Percentiles rank a stretch among this genome's conserved stretches.
These are phyloP conservation scores for Xylariaceae sp. DNA, from an alignment of 2,329 filamentous ascomycete genomes.

Conservation along the genomic window DNA sequence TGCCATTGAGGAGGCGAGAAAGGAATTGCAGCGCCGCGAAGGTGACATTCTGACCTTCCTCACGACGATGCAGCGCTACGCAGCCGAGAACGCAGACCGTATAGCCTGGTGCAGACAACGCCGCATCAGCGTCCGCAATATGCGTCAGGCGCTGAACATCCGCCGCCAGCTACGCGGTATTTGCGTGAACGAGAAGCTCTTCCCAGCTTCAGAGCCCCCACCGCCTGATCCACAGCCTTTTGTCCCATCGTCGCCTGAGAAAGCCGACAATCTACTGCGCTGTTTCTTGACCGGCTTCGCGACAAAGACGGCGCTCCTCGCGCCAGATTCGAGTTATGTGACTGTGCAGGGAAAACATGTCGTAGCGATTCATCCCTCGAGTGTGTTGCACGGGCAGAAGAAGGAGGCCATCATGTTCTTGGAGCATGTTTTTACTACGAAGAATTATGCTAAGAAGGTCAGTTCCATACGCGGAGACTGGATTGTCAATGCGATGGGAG, in stretches of 20 bases:
- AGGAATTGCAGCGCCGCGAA: conserved; percentile 57
- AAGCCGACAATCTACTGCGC: conserved; percentile 51
- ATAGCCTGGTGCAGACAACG: conserved; percentile 55
- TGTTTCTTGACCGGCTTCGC: conserved; percentile 62
- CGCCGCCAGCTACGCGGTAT: conserved; percentile 57
- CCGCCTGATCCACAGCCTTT: conserved; percentile 54
- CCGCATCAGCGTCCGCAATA: conserved; percentile 55
- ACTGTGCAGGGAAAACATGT: conserved; percentile 57
- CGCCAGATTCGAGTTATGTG: conserved; percentile 57
- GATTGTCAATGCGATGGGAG: conserved; percentile 46
- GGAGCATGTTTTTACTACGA: conserved; percentile 62
- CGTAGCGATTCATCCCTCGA: conserved; percentile 60
- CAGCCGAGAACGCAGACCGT: conserved; percentile 52
- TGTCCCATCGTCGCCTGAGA: conserved; percentile 49
- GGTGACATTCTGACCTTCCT: conserved; percentile 64
- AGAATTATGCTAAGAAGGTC: conserved; percentile 65
- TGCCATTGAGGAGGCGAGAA: conserved; percentile 46
- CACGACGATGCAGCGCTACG: conserved; percentile 59
- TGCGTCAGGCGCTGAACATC: conserved; percentile 60
- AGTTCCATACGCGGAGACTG: conserved; percentile 57
- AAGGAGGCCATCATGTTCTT: conserved; percentile 66
- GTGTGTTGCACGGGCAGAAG: conserved; percentile 59
- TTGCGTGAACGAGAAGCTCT: conserved; percentile 49
- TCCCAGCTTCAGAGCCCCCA: conserved; percentile 36
- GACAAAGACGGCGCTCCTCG: conserved; percentile 56